A percentile compares a stretch with the other conserved stretches of the same genome.
Evolutionary conservation across 148 eudicot species (phyloP).

Genomic region (Salicornia ramosissima): DNA sequence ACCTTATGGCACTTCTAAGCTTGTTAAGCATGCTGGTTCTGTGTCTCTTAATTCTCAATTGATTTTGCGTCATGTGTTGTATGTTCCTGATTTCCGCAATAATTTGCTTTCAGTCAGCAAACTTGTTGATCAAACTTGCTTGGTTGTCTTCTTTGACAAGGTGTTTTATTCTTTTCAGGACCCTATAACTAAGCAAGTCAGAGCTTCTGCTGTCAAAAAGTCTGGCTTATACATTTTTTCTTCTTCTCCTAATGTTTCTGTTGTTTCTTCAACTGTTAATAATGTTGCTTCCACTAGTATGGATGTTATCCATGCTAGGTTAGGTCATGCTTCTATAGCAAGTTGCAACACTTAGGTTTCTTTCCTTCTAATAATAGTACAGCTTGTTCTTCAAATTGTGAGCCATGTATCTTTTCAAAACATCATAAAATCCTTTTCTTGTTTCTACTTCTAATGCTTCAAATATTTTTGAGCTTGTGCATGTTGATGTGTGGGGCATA

Average conservation of each 20-base stretch:
- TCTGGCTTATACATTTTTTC: background rate
- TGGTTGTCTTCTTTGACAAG: background rate
- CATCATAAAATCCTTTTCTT: background rate
- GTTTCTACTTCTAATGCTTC: background rate
- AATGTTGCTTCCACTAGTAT: background rate
- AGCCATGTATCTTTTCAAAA: background rate
- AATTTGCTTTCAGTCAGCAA: background rate
- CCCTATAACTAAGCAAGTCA: background rate
- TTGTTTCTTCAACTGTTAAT: background rate
- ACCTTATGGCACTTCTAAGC: background rate
- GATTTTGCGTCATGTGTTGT: background rate
- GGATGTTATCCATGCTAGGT: background rate
- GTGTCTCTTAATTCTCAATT: background rate
- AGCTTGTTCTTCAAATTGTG: background rate
- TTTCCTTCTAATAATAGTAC: too few species aligned
- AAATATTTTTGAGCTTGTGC: background rate
- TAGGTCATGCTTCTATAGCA: background rate
- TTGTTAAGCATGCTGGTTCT: background rate
- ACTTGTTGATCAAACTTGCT: background rate
- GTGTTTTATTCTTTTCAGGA: background rate
- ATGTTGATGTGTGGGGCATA: background rate
- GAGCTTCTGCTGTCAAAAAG: background rate
- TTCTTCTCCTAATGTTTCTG: background rate
- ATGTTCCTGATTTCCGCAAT: background rate
- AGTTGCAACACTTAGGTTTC: background rate